Conservation (phyloP, 176 grass and related monocot genomes). For the Avena insularis region DNA sequence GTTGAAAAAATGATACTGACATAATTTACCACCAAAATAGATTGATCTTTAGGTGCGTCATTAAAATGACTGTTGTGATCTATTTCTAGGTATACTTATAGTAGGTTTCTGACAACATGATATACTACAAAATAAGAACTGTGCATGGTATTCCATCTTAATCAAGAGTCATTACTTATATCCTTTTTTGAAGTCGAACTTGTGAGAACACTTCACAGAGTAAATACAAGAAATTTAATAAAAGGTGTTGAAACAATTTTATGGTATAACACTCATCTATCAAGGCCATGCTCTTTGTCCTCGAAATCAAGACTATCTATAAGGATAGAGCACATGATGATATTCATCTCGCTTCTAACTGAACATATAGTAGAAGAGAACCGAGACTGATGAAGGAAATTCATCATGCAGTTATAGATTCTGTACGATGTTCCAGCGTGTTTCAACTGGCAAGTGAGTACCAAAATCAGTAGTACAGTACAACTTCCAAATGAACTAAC, state of each 20-base stretch:
- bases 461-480: no score
- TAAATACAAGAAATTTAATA: not conserved
- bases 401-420: no score
- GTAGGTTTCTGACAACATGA: not conserved
- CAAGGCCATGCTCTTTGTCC: not conserved
- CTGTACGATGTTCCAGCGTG: no score
- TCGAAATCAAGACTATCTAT: not conserved
- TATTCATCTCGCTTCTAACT: not conserved
- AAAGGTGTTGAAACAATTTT: not conserved
- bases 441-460: no score
- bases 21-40: not conserved
- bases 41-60: not conserved
- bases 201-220: not conserved
- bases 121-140: constrained; percentile 19
- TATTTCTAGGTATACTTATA: not conserved
- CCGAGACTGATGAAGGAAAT: no score
- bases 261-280: not conserved
- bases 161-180: not conserved
- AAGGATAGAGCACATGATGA: not conserved
- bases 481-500: no score
- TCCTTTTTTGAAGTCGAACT: not conserved
- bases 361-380: not conserved
- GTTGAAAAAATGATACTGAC: not conserved
- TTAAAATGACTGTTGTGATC: not conserved
- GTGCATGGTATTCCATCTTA: not conserved